Evolutionary conservation across 2,329 filamentous ascomycete genomes (phyloP).

Genomic region (Aspergillus thermomutatus): DNA sequence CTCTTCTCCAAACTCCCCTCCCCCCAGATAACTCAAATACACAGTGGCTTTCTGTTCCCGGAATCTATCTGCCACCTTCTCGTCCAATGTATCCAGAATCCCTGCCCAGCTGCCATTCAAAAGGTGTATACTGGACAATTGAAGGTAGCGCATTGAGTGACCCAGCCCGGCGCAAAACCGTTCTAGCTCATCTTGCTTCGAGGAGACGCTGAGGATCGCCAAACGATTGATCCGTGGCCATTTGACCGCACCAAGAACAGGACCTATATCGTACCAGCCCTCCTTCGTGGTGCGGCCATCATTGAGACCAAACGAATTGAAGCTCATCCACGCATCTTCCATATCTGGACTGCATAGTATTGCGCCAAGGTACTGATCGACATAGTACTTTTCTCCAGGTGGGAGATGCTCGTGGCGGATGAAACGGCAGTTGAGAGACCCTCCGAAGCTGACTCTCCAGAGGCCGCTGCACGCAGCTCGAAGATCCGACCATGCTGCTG

Average conservation of each 20-base stretch:
- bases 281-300: neutral
- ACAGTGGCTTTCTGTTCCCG: neutral
- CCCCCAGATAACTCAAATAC: neutral
- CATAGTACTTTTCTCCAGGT: neutral
- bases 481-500: neutral
- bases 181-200: neutral
- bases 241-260: neutral
- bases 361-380: neutral
- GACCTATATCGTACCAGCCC: neutral
- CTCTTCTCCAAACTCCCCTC: neutral
- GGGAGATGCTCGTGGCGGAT: neutral
- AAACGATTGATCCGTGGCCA: neutral
- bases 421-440: too few species aligned
- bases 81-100: neutral
- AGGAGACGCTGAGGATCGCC: neutral
- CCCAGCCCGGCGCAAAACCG: neutral
- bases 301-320: neutral
- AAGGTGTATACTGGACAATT: neutral
- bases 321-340: neutral
- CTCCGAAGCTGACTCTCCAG: neutral
- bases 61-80: neutral
- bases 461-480: neutral
- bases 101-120: neutral
- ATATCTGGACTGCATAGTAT: neutral
- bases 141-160: neutral